Evolutionary conservation across 2,329 filamentous ascomycete genomes (phyloP).

Genomic region (Diaporthe vaccinii): DNA sequence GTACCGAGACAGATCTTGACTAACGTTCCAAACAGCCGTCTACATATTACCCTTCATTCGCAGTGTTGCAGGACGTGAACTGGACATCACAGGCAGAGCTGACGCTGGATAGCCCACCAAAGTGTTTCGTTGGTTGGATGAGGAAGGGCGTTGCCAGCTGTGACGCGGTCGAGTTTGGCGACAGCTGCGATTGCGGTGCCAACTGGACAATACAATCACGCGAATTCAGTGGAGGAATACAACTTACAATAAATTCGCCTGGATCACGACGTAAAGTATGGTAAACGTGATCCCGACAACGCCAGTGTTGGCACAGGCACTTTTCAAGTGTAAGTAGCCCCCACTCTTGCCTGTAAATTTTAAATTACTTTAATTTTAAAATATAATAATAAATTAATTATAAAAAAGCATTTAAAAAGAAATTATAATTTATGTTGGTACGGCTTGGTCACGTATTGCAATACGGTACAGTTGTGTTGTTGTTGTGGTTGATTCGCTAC

Average conservation of each 20-base stretch:
- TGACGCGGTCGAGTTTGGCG: not conserved
- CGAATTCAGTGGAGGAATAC: not conserved
- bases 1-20: not conserved
- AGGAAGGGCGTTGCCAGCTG: not conserved
- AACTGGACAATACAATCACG: not conserved
- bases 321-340: not conserved
- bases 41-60: constrained; percentile 2
- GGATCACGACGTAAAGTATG: not conserved
- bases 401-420: too few species aligned
- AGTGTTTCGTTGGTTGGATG: constrained; percentile 7
- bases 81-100: not conserved
- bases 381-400: too few species aligned
- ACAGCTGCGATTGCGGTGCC: not conserved
- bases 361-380: too few species aligned
- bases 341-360: too few species aligned
- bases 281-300: not conserved
- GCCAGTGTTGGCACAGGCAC: not conserved
- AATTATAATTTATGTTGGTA: too few species aligned
- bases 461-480: too few species aligned
- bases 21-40: not conserved
- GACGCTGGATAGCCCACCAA: not conserved
- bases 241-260: not conserved
- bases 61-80: not conserved
- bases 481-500: too few species aligned
- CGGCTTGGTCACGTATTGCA: too few species aligned